These are phyloP conservation scores for Dissoconium aciculare DNA, from an alignment of 2,329 filamentous ascomycete species.

Conservation along the genomic window DNA sequence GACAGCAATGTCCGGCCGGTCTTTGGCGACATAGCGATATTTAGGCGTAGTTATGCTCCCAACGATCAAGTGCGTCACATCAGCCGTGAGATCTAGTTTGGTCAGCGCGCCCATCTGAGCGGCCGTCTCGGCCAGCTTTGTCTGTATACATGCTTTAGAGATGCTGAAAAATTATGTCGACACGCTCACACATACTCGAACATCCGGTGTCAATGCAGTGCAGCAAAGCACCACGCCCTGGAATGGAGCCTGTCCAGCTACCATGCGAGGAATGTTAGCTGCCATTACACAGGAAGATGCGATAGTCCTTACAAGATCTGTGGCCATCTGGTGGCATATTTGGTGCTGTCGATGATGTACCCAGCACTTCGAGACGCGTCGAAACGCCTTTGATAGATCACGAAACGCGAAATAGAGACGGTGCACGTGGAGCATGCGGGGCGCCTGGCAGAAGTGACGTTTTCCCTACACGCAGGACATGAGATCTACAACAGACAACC, in stretches of 20 bases:
- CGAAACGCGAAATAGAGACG: neutral
- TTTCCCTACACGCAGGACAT: too few species aligned
- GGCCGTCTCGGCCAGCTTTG: constrained; percentile 40
- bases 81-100: constrained; percentile 84
- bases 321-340: neutral
- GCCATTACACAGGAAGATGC: constrained; percentile 4
- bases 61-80: constrained; percentile 87
- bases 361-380: too few species aligned
- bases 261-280: neutral
- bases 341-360: neutral
- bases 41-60: constrained; percentile 82
- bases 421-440: neutral
- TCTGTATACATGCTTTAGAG: constrained; percentile 11
- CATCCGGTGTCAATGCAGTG: constrained; percentile 22
- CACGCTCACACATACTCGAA: constrained; percentile 16
- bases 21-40: constrained; percentile 86
- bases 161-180: constrained; percentile 2
- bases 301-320: neutral
- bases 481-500: too few species aligned
- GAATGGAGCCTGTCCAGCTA: constrained; percentile 13
- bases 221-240: constrained; percentile 21
- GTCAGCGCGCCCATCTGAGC: constrained; percentile 72
- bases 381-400: neutral
- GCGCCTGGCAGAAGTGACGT: too few species aligned
- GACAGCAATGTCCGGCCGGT: constrained; percentile 70